These are phyloP conservation scores for Pachyrhizus erosus DNA, from an alignment of 306 rosid genomes.

Conservation along the genomic window DNA sequence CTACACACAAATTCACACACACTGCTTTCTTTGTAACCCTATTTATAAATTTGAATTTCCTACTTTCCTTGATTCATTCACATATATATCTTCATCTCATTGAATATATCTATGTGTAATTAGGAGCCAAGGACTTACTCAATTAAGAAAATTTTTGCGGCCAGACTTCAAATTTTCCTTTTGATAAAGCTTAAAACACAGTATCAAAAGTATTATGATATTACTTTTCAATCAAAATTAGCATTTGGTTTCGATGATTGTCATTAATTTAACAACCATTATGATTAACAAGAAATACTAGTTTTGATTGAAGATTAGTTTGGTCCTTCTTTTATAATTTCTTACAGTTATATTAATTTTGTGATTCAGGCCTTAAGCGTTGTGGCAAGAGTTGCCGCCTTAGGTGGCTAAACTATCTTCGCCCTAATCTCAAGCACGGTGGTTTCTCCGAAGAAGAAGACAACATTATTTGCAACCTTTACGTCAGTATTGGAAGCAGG, in stretches of 20 bases:
- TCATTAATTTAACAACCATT: background rate
- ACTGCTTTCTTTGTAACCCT: background rate
- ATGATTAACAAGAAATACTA: background rate
- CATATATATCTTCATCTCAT: background rate
- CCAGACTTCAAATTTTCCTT: background rate
- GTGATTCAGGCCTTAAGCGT: constrained; percentile 76
- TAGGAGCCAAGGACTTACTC: background rate
- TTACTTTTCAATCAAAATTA: background rate
- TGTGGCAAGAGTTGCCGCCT: constrained; percentile 98
- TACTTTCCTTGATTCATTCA: background rate
- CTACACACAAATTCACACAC: background rate
- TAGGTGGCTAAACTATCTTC: constrained; percentile 93
- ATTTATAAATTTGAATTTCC: background rate
- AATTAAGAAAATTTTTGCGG: background rate
- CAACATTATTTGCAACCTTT: constrained; percentile 84
- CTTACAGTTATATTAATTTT: background rate
- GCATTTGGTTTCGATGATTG: background rate
- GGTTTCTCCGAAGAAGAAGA: constrained; percentile 96
- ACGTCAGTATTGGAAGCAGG: constrained; percentile 96
- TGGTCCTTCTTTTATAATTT: background rate
- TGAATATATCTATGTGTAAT: background rate
- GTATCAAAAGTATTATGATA: too few relatives aligned
- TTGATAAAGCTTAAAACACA: background rate
- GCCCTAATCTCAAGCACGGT: constrained; percentile 95
- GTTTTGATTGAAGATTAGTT: background rate